Base-by-base conservation (phyloP, 495 filamentous ascomycete genomes). In the Podospora pseudopauciseta region DNA sequence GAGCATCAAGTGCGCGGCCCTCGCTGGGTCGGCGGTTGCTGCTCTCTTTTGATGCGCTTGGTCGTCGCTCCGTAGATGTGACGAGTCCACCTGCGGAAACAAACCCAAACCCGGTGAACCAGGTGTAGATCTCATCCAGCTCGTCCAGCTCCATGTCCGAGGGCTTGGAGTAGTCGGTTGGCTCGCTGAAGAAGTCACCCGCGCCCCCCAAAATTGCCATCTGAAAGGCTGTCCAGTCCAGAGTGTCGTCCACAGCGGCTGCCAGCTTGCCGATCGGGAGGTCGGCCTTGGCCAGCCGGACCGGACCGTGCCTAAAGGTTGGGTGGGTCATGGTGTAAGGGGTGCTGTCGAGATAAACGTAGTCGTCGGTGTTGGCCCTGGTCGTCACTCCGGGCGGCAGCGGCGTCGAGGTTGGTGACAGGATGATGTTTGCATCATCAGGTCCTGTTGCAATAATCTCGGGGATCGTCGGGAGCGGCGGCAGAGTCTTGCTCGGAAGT, bases 151-250 rank as follows among this genome's bases (percentile, higher is more conserved):
- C 78, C 26, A 71, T 73, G 3, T 76, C 77, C 16, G 72, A 74
- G 34, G 72, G 73, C 26, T 72, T 75, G 19, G 79, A 75, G 53
- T 67, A 76, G 67, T 85, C 81, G 65, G 79, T 80, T 18, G 74
- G 71, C 53, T 83, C 81, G 56, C 74, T 73, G 65, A 83, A 76
- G 66, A 78, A 79, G 68, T 81, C 81, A 39, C 81, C 81, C 18
- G 78, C 78, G 5, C 80, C 82, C 27, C 84, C 83, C 0, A 80
- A 74, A 59, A 86, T 85, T 9, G 85, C 83, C 76, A 86, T 85
- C 71, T 87, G 84, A 70, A 85, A 86, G 13, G 84, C 84, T 20
- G 83, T 85, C 84, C 82, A 86, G 74, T 87, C 84, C 7, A 87
- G 73, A 28, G 75, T 78, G 28, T 83, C 80, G 63, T 83, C 82